phyloP scores from a whole-genome alignment of 2,329 filamentous ascomycete species.

The Massarina eburnea region DNA sequence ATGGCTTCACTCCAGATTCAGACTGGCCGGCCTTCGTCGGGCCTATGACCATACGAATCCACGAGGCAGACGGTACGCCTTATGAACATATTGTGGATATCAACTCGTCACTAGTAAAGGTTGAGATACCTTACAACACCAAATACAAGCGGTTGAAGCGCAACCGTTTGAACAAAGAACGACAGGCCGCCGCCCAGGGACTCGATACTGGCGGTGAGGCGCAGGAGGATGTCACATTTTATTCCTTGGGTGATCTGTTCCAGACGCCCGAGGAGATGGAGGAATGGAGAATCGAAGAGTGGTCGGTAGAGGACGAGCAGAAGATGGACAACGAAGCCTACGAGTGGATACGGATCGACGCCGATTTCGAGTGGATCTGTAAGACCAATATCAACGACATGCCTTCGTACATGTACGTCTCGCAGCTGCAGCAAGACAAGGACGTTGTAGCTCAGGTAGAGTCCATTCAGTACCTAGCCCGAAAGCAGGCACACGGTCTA shows the following conservation, averaged over 20 bases:
- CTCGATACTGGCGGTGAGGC: conserved; percentile 60
- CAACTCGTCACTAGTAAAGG: conserved; percentile 78
- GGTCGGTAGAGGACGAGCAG: conserved; percentile 84
- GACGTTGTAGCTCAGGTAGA: conserved; percentile 84
- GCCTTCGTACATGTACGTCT: conserved; percentile 96
- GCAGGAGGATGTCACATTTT: conserved; percentile 80
- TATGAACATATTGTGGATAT: conserved; percentile 98
- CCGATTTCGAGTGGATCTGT: conserved; percentile 97
- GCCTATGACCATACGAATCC: conserved; percentile 95
- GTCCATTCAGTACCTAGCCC: conserved; percentile 73
- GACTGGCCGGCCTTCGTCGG: conserved; percentile 85
- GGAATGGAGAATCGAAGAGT: conserved; percentile 84
- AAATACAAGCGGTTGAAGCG: conserved; percentile 98
- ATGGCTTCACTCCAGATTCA: conserved; percentile 68
- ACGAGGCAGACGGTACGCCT: conserved; percentile 95
- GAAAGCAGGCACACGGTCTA: conserved; percentile 70
- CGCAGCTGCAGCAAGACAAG: conserved; percentile 93
- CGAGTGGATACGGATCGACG: conserved; percentile 97
- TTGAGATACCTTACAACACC: conserved; percentile 97
- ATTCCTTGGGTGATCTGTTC: conserved; percentile 89
- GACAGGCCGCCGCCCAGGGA: conserved; percentile 64
- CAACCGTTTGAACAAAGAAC: conserved; percentile 79
- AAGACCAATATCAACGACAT: conserved; percentile 74
- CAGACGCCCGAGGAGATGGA: conserved; percentile 77
- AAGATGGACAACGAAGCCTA: conserved; percentile 96